Base-by-base conservation (phyloP, 2,329 filamentous ascomycete genomes). In the Colletotrichum salicis region DNA sequence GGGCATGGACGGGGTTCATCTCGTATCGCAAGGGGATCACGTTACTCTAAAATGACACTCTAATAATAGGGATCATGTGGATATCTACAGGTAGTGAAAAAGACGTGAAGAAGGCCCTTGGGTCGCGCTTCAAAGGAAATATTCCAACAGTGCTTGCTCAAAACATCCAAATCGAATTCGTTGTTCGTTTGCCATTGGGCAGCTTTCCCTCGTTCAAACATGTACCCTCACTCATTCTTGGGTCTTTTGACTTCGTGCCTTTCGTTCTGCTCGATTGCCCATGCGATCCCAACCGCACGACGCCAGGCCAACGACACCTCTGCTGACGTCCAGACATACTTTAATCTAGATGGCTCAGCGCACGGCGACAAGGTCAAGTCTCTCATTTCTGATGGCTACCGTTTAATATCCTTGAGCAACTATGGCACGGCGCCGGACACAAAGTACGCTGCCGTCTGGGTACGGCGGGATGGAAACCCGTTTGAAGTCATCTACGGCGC, bases 341-440 rank as follows among this genome's bases (percentile, higher is more conserved):
- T 70, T 52, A 37, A 70, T 52, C 31, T 72, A 22, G 24, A 72
- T 41, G 52, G 57, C 51, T 24, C 61, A n/a, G 45, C 67, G 0
- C 67, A 72, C 22, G 61, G 41, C 7, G 58, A 70, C 2, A 72
- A 55, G 41, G 15, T 24, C 22, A 62, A 65, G 67, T 33, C 48
- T 1, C 58, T 75, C 6, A 71, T 65, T 1, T 52, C 57, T 13
- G 27, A 41, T 10, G 73, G 73, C 51, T 75, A 74, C 56, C 69
- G 69, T 3, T 60, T 71, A 8, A 59, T 75, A 35, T 75, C 74
- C 1, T 64, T 75, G 24, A 75, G 73, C 68, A 60, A 70, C 4
- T 72, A 74, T 56, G 74, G 74, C 31, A 54, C 55, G 1, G 67
- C 70, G 1, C 24, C 58, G 2, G 19, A 45, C n/a, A 54, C 52